Evolutionary conservation across 2,329 filamentous ascomycete genomes (phyloP).

Genomic region (Diaporthe capsici): DNA sequence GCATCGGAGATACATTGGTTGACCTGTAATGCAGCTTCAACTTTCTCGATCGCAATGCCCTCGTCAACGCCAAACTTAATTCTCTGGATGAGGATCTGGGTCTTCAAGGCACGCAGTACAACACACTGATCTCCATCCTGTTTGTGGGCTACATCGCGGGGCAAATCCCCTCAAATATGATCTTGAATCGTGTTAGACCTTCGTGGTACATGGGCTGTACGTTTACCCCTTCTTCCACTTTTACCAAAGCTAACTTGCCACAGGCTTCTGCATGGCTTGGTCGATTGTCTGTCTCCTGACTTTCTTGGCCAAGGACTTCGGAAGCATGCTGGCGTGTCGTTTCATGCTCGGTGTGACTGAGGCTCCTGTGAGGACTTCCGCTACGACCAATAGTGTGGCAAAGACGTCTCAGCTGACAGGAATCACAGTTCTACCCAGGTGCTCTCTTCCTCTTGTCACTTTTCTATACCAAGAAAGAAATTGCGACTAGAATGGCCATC

Average conservation of each 20-base stretch:
- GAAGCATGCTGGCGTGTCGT: slow-evolving; percentile 56
- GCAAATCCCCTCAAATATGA: slow-evolving; percentile 62
- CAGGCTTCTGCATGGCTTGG: slow-evolving; percentile 52
- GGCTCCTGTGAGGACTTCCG: slow-evolving; percentile 46
- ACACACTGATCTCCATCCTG: slow-evolving; percentile 20
- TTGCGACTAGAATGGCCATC: slow-evolving; percentile 72
- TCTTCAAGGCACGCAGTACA: slow-evolving; percentile 12
- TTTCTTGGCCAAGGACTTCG: slow-evolving; percentile 28
- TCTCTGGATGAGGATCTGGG: slow-evolving; percentile 22
- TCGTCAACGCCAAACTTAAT: slow-evolving; percentile 67
- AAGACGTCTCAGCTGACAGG: background rate
- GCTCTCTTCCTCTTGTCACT: slow-evolving; percentile 66
- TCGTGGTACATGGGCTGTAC: slow-evolving; percentile 46
- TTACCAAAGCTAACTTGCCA: background rate
- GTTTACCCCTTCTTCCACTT: background rate
- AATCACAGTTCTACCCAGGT: slow-evolving; percentile 48
- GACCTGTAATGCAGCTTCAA: background rate
- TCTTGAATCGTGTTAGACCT: slow-evolving; percentile 53
- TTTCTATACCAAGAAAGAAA: slow-evolving; percentile 78
- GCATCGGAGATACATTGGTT: background rate
- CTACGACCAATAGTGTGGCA: no score
- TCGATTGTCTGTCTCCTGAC: slow-evolving; percentile 43
- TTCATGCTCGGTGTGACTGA: slow-evolving; percentile 59
- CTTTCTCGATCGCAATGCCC: slow-evolving; percentile 66
- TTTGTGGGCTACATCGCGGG: slow-evolving; percentile 57